A percentile compares a stretch with the other conserved stretches of the same genome.
These are phyloP conservation scores for Magnolia changhungtana DNA, from an alignment of 164 flowering plant species.

Conservation along the genomic window DNA sequence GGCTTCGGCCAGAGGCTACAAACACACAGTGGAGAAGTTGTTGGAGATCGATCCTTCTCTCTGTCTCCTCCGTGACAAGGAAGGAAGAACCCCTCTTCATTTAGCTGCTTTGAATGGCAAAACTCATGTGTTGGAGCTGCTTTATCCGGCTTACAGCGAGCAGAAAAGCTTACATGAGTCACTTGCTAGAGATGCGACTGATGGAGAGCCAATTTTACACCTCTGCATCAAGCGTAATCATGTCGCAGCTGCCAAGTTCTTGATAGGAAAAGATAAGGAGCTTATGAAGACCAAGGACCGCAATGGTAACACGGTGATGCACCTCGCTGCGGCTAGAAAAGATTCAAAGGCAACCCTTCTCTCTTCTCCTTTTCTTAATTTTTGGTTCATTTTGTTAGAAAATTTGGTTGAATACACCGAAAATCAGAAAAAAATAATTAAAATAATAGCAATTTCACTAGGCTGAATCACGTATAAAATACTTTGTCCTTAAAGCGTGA, in stretches of 20 bases:
- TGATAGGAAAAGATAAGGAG: not conserved
- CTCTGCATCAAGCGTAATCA: not conserved
- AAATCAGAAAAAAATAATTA: too few species aligned
- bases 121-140: not conserved
- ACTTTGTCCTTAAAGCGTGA: too few species aligned
- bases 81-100: constrained; percentile 1
- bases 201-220: not conserved
- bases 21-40: not conserved
- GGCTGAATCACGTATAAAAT: too few species aligned
- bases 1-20: not conserved
- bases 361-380: too few species aligned
- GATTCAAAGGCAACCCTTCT: too few species aligned
- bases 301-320: too few species aligned
- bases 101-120: not conserved
- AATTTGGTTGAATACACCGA: too few species aligned
- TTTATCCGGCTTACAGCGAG: not conserved
- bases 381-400: too few species aligned
- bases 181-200: not conserved
- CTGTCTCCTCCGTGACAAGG: not conserved
- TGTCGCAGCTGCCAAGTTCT: not conserved
- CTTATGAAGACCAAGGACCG: not conserved
- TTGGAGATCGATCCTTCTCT: not conserved
- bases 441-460: too few species aligned
- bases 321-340: too few species aligned
- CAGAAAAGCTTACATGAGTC: not conserved